Percentiles rank a stretch among this genome's conserved stretches.
These are phyloP conservation scores for Dispira simplex DNA, from an alignment of 192 early-diverging fungal genomes.

Conservation along the genomic window DNA sequence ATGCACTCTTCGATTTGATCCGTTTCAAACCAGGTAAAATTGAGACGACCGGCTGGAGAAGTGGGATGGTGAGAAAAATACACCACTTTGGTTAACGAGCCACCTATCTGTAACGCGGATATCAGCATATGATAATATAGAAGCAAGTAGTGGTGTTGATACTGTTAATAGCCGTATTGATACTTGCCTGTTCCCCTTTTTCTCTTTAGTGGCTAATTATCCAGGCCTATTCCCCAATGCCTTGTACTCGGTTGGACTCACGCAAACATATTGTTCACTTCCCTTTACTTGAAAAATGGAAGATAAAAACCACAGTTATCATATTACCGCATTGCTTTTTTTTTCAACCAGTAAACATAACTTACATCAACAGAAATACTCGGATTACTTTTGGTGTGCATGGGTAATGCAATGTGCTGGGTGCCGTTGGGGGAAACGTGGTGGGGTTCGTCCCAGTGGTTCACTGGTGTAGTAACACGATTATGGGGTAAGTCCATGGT, in stretches of 20 bases:
- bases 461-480: background rate
- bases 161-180: background rate
- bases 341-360: background rate
- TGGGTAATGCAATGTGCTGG: constrained; percentile 76
- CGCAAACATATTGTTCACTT: background rate
- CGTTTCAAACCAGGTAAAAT: constrained; percentile 91
- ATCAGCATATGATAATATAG: constrained; percentile 10
- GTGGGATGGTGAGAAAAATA: constrained; percentile 34
- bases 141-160: background rate
- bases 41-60: constrained; percentile 67
- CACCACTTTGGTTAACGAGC: constrained; percentile 60
- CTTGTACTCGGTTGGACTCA: background rate
- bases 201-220: background rate
- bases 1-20: constrained; percentile 82
- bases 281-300: too few relatives aligned
- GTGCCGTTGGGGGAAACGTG: constrained; percentile 29
- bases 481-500: too few relatives aligned
- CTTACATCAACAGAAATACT: constrained; percentile 86
- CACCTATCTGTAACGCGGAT: constrained; percentile 32
- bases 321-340: background rate
- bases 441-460: constrained; percentile 22
- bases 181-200: background rate
- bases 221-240: background rate
- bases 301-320: background rate
- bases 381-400: constrained; percentile 65